Evolutionary conservation across 257 asterid species (phyloP), one percentile per base, ranked within the genome.

Genomic region (Orobanche coerulescens): DNA sequence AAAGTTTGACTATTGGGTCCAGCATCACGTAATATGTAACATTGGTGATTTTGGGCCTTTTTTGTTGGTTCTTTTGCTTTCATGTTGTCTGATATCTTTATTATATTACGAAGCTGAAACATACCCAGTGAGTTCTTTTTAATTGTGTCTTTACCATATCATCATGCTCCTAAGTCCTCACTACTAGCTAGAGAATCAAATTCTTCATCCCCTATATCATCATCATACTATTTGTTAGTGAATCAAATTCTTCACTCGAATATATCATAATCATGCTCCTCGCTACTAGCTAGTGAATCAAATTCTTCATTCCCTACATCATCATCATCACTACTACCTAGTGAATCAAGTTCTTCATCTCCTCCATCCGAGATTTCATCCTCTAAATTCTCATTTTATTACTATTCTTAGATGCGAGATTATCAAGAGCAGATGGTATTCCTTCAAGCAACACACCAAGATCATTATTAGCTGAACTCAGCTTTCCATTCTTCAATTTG

Each of bases 401-500:
- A 36, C 33, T 48, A 59, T 73, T 58, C 70, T 65, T 61, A 22
- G 43, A 36, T 33, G 30, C 81, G 15, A 42, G 50, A 46, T 71
- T 28, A 64, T 78, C 83, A 30, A 76, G 61, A 65, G 70, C 56
- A 11, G 95, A 77, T 25, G 50, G 50, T n/a, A 85, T 77, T 37
- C 87, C 95, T 43, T 77, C 80, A 15, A 90, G 76, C 66, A 90
- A 73, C 69, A 43, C 48, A 51, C 74, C 78, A 9, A 84, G 15
- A 52, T 76, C 96, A 78, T 88, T 94, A 61, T 71, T 74, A 13
- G 77, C 80, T 42, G 84, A 76, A 57, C 58, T 67, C 74, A 91
- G 58, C 55, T 72, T 73, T 70, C 89, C 95, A 52, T 73, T 75
- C 69, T 85, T 88, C 73, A 85, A 73, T 79, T 78, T 91, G 57